Base-by-base conservation (phyloP, 768 basidiomycete species). In the Psilocybe tampanensis region DNA sequence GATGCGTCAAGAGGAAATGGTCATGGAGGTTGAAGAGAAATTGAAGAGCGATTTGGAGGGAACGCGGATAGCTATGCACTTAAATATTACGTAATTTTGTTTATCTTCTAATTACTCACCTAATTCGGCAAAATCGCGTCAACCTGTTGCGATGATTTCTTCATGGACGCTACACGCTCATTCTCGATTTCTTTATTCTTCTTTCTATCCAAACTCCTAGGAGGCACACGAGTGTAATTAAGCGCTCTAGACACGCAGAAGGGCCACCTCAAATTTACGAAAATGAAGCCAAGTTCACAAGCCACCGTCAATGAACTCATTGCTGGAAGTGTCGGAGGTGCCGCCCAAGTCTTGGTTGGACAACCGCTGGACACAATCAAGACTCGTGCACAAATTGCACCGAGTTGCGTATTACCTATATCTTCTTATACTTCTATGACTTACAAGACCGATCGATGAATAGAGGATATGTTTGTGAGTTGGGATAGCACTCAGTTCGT, bases 291-390 rank as follows among this genome's bases (percentile, higher is more conserved):
- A 17, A 64, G 48, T 29, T 66, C 77, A 9, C 70, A 82, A n/a
- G 74, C 81, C 44, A 92, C 89, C 0, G 67, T 88, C 36, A 92
- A 94, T 63, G 92, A 93, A 67, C 83, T 98, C 24, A 71, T 95
- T 21, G 90, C 95, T 0, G 95, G 95, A 5, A 92, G 90, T 69
- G 82, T 93, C 7, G 95, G 86, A 29, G 96, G 96, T n/a, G 94
- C 94, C 1, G 88, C 92, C 0, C 96, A 98, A 65, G 95, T 98
- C 12, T 76, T 98, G 11, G 90, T 95, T n/a, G 94, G 95, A 2
- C 95, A 96, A 63, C 93, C 92, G 1, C 77, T 95, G 23, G 93
- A 94, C 66, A 94, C 93, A 0, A 72, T 94, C 70, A 94, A 94
- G 78, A 93, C 92, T 21, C 82, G 93, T 48, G 92, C 93, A 11